These are phyloP conservation scores for Helotiales sp. DNA, from an alignment of 2,329 filamentous ascomycete species.

Conservation along the genomic window DNA sequence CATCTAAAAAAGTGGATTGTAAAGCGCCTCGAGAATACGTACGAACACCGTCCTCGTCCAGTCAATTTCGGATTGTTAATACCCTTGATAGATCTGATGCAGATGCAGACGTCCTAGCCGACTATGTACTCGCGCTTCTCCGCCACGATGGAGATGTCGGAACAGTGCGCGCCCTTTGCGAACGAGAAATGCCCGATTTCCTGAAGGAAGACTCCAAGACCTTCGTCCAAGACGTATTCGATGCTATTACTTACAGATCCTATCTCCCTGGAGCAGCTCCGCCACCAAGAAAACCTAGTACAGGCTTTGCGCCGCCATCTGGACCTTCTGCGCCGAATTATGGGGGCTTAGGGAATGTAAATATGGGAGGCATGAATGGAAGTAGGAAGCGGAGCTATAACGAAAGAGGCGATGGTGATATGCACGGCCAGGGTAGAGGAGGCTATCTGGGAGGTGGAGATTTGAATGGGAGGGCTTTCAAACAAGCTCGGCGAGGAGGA, in stretches of 20 bases:
- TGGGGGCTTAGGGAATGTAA: constrained; percentile 24
- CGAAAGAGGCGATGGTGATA: constrained; percentile 49
- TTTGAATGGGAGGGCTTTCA: constrained; percentile 49
- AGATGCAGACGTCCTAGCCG: constrained; percentile 78
- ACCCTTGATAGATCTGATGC: constrained; percentile 63
- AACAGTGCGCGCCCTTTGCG: constrained; percentile 66
- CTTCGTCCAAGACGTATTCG: constrained; percentile 73
- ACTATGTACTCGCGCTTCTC: constrained; percentile 79
- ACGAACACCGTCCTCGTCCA: constrained; percentile 36
- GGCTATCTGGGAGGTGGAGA: constrained; percentile 29
- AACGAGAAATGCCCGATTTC: constrained; percentile 74
- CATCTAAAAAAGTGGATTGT: constrained; percentile 76
- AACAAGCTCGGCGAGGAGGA: constrained; percentile 58
- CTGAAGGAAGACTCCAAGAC: constrained; percentile 62
- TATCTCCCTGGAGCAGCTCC: constrained; percentile 57
- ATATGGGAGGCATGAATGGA: constrained; percentile 25
- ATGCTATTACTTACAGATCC: constrained; percentile 60
- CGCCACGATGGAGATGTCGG: constrained; percentile 66
- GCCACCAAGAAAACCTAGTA: constrained; percentile 32
- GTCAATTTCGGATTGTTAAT: constrained; percentile 2
- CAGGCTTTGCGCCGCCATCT: constrained; percentile 29
- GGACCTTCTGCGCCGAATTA: constrained; percentile 23
- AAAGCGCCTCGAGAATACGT: constrained; percentile 75
- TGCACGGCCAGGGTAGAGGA: constrained; percentile 33
- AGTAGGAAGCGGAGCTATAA: constrained; percentile 55